A percentile compares a stretch with the other conserved stretches of the same genome.
These are phyloP conservation scores for Hibiscus syriacus DNA, from an alignment of 345 rosid genomes.

Conservation along the genomic window DNA sequence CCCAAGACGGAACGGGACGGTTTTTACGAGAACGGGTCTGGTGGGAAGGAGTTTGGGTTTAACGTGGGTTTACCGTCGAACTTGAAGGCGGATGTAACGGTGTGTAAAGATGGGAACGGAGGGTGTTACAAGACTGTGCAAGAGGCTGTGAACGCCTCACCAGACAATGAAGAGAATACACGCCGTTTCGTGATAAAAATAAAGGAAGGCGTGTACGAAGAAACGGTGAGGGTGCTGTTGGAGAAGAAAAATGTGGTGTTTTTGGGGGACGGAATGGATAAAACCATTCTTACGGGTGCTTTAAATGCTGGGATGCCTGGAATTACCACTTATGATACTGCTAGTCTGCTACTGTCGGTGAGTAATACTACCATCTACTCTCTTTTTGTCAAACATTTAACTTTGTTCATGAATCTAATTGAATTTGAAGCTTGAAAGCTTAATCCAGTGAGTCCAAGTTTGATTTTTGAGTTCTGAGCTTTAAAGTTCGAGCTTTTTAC, in stretches of 20 bases:
- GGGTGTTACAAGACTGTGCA: constrained; percentile 55
- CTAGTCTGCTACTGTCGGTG: constrained; percentile 90
- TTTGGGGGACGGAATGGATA: constrained; percentile 77
- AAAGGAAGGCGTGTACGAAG: constrained; percentile 59
- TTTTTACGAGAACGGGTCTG: constrained; percentile 43
- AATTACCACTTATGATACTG: constrained; percentile 58
- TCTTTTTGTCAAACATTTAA: background rate
- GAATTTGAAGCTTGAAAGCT: background rate
- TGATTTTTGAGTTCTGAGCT: background rate
- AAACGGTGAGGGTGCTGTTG: constrained; percentile 65
- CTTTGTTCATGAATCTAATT: too few relatives aligned
- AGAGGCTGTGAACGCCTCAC: constrained; percentile 77
- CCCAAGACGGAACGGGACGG: constrained; percentile 81
- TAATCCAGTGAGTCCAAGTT: background rate
- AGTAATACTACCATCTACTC: background rate
- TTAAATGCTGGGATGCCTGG: constrained; percentile 50
- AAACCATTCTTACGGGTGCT: constrained; percentile 75
- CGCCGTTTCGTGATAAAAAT: constrained; percentile 54
- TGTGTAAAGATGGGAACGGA: constrained; percentile 43
- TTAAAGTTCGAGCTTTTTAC: background rate
- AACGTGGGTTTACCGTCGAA: constrained; percentile 36
- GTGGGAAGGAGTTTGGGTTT: constrained; percentile 10
- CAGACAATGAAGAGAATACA: constrained; percentile 25
- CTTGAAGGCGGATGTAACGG: constrained; percentile 52
- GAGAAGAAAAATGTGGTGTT: constrained; percentile 79